Evolutionary conservation across 257 asterid species (phyloP), one percentile per base, ranked within the genome.

Genomic region (Linaria vulgaris): DNA sequence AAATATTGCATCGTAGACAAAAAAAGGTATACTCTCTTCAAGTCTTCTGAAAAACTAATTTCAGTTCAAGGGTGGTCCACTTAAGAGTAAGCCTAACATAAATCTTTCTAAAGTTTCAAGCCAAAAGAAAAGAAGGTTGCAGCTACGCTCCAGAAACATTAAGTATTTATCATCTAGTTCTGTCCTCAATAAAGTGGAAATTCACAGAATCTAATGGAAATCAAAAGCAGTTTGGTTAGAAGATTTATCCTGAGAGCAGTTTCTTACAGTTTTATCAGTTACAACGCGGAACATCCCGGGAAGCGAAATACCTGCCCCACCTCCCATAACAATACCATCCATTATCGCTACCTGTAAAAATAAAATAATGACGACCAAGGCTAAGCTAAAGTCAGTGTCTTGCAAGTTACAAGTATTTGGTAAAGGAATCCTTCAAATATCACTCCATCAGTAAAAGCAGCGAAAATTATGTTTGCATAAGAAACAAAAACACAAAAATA

Each of bases 241-340:
- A 55, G 54, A 55, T 34, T 41, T 16, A 56, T n/a, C 56, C 14
- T 64, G 78, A 78, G 72, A 80, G 74, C 25, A 46, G 82, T 64
- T 76, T 74, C 99, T 64, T 92, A 92, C 99, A 62, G 99, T 94
- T 87, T 76, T 87, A 80, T 94, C 92, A 71, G 99, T 87, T 76
- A 88, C 99, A 74, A 90, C 69, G 59, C 94, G 94, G 69, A 82
- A 94, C 97, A 90, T 94, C 85, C 99, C 97, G 30, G 96, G 95
- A 45, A 87, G 87, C 73, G 99, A 82, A 78, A 90, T 85, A 74
- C 95, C 97, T 70, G 96, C 97, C 73, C 97, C 97, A 34, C 83
- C 85, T 46, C 99, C 99, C 97, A 94, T 83, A 66, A 90, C 85
- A 56, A 84, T 56, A 65, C 99, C 99, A 55, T 94, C 88, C 88